Evolutionary conservation across 75 land plant species (phyloP).

Genomic region (Selaginella moellendorffii): DNA sequence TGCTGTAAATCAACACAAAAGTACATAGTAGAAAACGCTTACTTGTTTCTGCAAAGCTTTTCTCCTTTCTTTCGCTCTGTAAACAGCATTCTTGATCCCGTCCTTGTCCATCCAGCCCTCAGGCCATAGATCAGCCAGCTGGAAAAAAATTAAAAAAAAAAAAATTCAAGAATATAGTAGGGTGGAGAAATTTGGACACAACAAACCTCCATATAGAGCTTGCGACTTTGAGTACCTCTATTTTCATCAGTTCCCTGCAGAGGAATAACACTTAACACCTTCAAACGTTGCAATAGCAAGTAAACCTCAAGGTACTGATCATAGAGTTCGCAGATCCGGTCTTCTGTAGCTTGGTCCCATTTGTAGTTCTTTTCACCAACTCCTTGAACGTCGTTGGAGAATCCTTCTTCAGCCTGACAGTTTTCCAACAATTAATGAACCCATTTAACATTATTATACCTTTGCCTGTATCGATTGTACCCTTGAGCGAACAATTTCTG

Average conservation of each 20-base stretch:
- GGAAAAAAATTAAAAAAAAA: too few relatives aligned
- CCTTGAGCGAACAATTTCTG: constrained; percentile 57
- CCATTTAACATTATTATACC: too few relatives aligned
- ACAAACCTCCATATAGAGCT: constrained; percentile 83
- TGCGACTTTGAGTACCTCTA: constrained; percentile 65
- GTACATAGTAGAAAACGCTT: too few relatives aligned
- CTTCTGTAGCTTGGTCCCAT: constrained; percentile 68
- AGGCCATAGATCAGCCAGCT: constrained; percentile 97
- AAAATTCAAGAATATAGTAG: too few relatives aligned
- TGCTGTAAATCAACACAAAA: too few relatives aligned
- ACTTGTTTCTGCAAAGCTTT: constrained; percentile 8
- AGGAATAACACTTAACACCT: too few relatives aligned
- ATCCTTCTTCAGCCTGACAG: too few relatives aligned
- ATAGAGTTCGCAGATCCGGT: constrained; percentile 84
- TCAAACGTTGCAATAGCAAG: too few relatives aligned
- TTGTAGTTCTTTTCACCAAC: constrained; percentile 43
- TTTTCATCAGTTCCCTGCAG: constrained; percentile 93
- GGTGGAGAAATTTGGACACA: too few relatives aligned
- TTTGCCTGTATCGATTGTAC: constrained; percentile 27
- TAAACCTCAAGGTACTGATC: constrained; percentile 89
- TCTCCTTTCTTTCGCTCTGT: constrained; percentile 65
- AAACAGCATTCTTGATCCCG: constrained; percentile 79
- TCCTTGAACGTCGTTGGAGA: too few relatives aligned
- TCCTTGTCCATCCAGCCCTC: constrained; percentile 75
- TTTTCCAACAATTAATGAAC: too few relatives aligned